These are phyloP conservation scores for Lecanicillium sp. DNA, from an alignment of 2,329 filamentous ascomycete species.

Conservation along the genomic window DNA sequence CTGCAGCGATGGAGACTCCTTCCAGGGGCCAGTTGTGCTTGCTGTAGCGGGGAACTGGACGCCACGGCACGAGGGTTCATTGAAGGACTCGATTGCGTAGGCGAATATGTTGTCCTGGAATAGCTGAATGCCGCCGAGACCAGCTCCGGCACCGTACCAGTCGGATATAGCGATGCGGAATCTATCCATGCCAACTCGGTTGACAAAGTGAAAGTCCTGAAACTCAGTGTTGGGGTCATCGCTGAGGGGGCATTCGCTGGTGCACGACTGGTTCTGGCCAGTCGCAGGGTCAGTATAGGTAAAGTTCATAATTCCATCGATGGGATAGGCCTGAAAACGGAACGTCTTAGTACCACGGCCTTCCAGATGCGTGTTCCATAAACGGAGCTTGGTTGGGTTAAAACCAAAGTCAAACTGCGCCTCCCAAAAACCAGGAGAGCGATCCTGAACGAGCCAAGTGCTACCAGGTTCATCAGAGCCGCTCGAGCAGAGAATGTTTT, in stretches of 20 bases:
- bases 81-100: slow-evolving; percentile 81
- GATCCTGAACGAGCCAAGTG: slow-evolving; percentile 71
- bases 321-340: slow-evolving; percentile 75
- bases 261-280: slow-evolving; percentile 63
- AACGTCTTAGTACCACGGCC: slow-evolving; percentile 84
- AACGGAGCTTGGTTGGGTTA: slow-evolving; percentile 73
- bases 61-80: slow-evolving; percentile 73
- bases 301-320: slow-evolving; percentile 92
- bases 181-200: slow-evolving; percentile 74
- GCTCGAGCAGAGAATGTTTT: slow-evolving; percentile 70
- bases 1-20: slow-evolving; percentile 53
- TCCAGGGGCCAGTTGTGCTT: slow-evolving; percentile 68
- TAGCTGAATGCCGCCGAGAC: slow-evolving; percentile 77
- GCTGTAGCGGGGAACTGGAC: slow-evolving; percentile 54
- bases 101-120: slow-evolving; percentile 78
- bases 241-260: slow-evolving; percentile 77
- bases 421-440: slow-evolving; percentile 71
- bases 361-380: slow-evolving; percentile 80
- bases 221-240: slow-evolving; percentile 55
- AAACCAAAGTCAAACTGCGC: slow-evolving; percentile 79
- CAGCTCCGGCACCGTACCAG: slow-evolving; percentile 81
- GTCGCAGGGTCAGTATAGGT: slow-evolving; percentile 74
- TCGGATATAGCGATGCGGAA: slow-evolving; percentile 80
- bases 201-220: slow-evolving; percentile 91
- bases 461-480: slow-evolving; percentile 61